These are phyloP conservation scores for Solanum sitiens DNA, from an alignment of 257 asterid genomes.

Conservation along the genomic window DNA sequence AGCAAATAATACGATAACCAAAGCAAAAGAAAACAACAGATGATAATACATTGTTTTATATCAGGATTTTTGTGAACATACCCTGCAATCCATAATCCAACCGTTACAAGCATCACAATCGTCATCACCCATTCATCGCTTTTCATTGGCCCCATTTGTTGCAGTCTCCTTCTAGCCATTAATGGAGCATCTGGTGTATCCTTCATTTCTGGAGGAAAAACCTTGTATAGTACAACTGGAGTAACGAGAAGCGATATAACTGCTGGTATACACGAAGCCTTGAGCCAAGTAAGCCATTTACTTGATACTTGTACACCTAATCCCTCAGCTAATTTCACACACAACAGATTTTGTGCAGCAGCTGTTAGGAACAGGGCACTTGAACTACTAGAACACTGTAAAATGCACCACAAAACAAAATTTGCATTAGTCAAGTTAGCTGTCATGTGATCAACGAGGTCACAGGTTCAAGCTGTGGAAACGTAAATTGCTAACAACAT, in stretches of 20 bases:
- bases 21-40: neutral
- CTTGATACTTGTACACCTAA: constrained; percentile 53
- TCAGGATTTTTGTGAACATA: constrained; percentile 1
- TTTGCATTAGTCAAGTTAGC: neutral
- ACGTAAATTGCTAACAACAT: neutral
- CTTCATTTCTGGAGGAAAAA: constrained; percentile 67
- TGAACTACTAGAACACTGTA: constrained; percentile 49
- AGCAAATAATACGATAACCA: neutral
- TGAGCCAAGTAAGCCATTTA: constrained; percentile 73
- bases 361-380: constrained; percentile 81
- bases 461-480: neutral
- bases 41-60: neutral
- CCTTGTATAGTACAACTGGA: constrained; percentile 46
- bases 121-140: constrained; percentile 70
- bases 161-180: constrained; percentile 51
- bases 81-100: constrained; percentile 75
- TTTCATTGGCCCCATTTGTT: constrained; percentile 65
- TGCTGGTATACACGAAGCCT: constrained; percentile 47
- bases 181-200: constrained; percentile 65
- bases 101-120: constrained; percentile 50
- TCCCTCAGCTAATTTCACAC: constrained; percentile 60
- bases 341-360: constrained; percentile 76
- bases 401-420: constrained; percentile 4
- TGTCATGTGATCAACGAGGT: neutral
- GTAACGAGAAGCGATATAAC: constrained; percentile 27